Base-by-base conservation (phyloP, 2,329 filamentous ascomycete species). In the Ilyonectria robusta region DNA sequence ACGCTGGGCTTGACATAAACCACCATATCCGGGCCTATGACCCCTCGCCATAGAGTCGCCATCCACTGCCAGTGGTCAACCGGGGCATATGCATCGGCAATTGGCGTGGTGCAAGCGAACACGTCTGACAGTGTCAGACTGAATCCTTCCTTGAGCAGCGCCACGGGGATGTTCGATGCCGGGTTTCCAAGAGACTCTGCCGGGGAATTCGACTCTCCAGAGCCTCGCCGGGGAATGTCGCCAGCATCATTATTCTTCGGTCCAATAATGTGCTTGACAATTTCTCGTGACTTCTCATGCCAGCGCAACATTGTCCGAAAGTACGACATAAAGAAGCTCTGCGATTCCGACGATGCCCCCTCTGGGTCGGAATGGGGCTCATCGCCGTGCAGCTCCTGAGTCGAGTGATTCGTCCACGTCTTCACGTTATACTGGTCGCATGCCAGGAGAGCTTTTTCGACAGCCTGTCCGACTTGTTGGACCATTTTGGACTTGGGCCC, bases 11-110 rank as follows among this genome's bases (percentile, higher is more conserved):
- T 86, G 19, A 93, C 87, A 75, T 92, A 94, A 31, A 96, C 85
- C 1, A 92, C 92, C 51, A 95, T 82, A 79, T 98, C 95, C 0
- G 95, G 90, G 0, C 93, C 94, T 1, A 95, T 87, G 60, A 93
- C 92, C 10, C 94, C 94, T 10, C 95, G 91, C 95, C 95, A 98
- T 23, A 98, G 87, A 48, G 93, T 95, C 40, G 95, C 95, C 85
- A 96, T 94, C 95, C 95, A 98, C 80, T 97, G 93, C 94, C 95
- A 98, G 82, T 98, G 95, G 75, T 97, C 94, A n/a, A 93, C 87
- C 0, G 93, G 91, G 17, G 90, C 88, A 79, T 97, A 97, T 7
- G 87, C 85, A 77, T 97, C 94, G 19, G 86, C 84, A 71, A 97
- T 94, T 1, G 93, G 92, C 48, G 95, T 90, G 15, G 86, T 84